These are phyloP conservation scores for Bipolaris cookei DNA, from an alignment of 2,329 filamentous ascomycete species.

Conservation along the genomic window DNA sequence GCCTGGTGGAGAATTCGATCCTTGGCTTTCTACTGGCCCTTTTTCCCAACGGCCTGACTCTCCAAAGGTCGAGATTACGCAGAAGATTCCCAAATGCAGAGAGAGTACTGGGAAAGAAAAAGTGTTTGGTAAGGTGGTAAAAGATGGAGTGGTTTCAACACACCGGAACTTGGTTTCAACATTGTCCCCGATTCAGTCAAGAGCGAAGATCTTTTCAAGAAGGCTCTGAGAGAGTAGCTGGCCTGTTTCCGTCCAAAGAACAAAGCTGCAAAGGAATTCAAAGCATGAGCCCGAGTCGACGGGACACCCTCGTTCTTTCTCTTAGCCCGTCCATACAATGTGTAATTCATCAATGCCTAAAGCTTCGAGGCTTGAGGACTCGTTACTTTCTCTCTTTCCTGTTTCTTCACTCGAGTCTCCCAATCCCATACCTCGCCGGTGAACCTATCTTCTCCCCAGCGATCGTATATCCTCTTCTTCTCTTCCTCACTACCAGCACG, in stretches of 20 bases:
- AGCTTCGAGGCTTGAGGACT: not conserved
- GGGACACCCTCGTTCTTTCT: not conserved
- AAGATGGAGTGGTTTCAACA: slow-evolving; percentile 43
- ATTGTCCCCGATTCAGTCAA: slow-evolving; percentile 41
- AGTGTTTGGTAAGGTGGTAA: slow-evolving; percentile 58
- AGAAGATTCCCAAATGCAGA: slow-evolving; percentile 44
- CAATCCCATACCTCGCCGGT: slow-evolving; percentile 48
- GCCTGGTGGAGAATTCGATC: slow-evolving; percentile 59
- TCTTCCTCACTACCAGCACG: slow-evolving; percentile 23
- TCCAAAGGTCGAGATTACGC: slow-evolving; percentile 35
- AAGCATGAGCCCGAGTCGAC: not conserved
- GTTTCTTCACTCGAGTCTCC: slow-evolving; percentile 26
- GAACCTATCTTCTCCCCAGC: slow-evolving; percentile 44
- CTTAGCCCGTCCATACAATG: not conserved
- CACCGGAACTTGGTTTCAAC: slow-evolving; percentile 40
- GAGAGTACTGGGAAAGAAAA: slow-evolving; percentile 42
- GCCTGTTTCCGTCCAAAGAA: slow-evolving; percentile 48
- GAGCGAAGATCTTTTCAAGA: slow-evolving; percentile 49
- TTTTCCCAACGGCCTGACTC: slow-evolving; percentile 52
- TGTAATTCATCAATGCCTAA: not conserved
- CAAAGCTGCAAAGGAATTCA: slow-evolving; percentile 12
- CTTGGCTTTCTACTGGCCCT: slow-evolving; percentile 58
- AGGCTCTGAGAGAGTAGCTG: slow-evolving; percentile 56
- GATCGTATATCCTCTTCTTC: slow-evolving; percentile 35
- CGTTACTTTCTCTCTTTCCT: not conserved